Percentiles rank a stretch among this genome's conserved stretches.
These are phyloP conservation scores for Trichoderma endophyticum DNA, from an alignment of 2,329 filamentous ascomycete genomes.

Conservation along the genomic window DNA sequence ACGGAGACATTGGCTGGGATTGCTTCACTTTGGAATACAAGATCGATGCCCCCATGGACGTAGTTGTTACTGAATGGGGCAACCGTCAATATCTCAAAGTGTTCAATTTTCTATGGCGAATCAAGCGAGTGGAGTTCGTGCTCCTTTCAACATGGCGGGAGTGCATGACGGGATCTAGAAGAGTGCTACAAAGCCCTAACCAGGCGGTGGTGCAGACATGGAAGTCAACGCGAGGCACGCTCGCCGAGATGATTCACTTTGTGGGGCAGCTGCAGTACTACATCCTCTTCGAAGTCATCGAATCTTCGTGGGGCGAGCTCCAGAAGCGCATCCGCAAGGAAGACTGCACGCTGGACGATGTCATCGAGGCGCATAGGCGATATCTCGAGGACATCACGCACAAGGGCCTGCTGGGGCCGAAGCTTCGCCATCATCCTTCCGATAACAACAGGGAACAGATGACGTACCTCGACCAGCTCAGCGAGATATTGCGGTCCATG, in stretches of 20 bases:
- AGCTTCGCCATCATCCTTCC: conserved; percentile 42
- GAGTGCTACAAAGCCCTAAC: conserved; percentile 78
- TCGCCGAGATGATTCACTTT: conserved; percentile 99
- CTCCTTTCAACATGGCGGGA: conserved; percentile 88
- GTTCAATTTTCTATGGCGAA: conserved; percentile 98
- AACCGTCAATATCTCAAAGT: conserved; percentile 97
- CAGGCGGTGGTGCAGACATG: conserved; percentile 70
- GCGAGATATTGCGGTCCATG: conserved; percentile 92
- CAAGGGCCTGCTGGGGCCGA: conserved; percentile 85
- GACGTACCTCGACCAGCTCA: conserved; percentile 84
- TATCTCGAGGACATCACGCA: conserved; percentile 94
- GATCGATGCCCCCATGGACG: conserved; percentile 92
- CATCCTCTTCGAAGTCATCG: conserved; percentile 97
- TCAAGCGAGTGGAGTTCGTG: conserved; percentile 96
- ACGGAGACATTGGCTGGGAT: conserved; percentile 98
- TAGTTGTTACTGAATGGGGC: conserved; percentile 94
- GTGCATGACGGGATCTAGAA: conserved; percentile 90
- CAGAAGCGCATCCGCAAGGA: conserved; percentile 79
- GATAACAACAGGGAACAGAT: conserved; percentile 64
- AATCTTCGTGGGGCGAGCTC: conserved; percentile 89
- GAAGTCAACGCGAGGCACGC: conserved; percentile 82
- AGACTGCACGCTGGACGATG: conserved; percentile 87
- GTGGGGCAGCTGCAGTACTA: conserved; percentile 97
- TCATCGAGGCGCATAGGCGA: conserved; percentile 85
- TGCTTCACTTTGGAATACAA: conserved; percentile 99